Percentiles rank a stretch among this genome's conserved stretches.
Conservation (phyloP, 371 early-diverging fungal species). For the Mucor lusitanicus region DNA sequence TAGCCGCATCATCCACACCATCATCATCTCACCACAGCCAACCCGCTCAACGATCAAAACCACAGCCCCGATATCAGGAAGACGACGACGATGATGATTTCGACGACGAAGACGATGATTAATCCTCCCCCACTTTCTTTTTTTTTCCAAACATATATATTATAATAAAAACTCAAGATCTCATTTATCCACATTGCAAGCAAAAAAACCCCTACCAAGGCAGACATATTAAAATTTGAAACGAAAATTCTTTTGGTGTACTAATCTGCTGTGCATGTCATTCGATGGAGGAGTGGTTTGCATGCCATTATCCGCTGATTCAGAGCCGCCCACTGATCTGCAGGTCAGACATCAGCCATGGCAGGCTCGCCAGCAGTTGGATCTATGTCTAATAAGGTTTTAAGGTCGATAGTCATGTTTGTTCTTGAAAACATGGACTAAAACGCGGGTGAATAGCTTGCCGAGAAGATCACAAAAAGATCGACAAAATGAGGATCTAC, state of each 20-base stretch:
- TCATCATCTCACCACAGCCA: background rate
- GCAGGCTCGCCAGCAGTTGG: background rate
- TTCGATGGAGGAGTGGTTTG: background rate
- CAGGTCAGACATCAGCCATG: background rate
- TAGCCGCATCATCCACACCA: background rate
- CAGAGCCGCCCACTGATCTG: background rate
- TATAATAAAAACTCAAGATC: background rate
- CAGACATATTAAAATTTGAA: background rate
- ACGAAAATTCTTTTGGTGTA: background rate
- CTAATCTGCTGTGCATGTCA: too few species aligned
- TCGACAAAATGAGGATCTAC: slow-evolving; percentile 14
- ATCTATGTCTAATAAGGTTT: background rate
- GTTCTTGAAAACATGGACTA: background rate
- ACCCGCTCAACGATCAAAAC: background rate
- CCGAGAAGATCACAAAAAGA: slow-evolving; percentile 14
- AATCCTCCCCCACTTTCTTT: background rate
- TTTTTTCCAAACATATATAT: background rate
- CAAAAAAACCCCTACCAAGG: too few species aligned
- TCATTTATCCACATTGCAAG: background rate
- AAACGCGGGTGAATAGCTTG: background rate
- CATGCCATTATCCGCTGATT: background rate
- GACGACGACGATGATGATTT: slow-evolving; percentile 12
- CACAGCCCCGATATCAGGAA: background rate
- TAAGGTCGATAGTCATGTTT: background rate
- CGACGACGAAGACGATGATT: slow-evolving; percentile 7